Conservation (phyloP, 306 rosid genomes). For the Vigna mungo region DNA sequence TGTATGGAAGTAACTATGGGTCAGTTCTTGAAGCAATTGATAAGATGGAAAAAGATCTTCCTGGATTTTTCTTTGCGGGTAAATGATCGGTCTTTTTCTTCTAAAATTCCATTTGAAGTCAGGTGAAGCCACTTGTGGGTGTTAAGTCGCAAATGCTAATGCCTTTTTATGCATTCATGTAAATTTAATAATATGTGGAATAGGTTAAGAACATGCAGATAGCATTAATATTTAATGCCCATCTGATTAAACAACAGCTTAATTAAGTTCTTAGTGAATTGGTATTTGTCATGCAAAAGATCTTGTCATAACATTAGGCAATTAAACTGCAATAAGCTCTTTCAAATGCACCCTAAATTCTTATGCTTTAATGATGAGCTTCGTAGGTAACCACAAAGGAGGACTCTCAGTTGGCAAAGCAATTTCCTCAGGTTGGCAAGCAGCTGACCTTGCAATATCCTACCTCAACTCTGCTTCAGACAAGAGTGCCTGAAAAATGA, state of each 20-base stretch:
- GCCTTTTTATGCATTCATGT: constrained; percentile 5
- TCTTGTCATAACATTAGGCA: background rate
- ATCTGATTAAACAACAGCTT: background rate
- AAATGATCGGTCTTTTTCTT: constrained; percentile 15
- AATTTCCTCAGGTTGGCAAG: constrained; percentile 87
- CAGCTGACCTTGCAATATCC: constrained; percentile 86
- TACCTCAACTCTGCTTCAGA: constrained; percentile 71
- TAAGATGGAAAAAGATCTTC: constrained; percentile 83
- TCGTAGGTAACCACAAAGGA: constrained; percentile 79
- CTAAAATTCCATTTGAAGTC: constrained; percentile 6
- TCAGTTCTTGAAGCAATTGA: constrained; percentile 87
- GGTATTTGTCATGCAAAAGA: background rate
- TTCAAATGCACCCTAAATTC: background rate
- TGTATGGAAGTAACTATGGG: constrained; percentile 78
- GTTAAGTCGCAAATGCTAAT: too few species aligned
- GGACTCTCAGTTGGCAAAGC: constrained; percentile 92
- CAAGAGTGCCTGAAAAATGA: constrained; percentile 43
- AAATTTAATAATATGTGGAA: constrained; percentile 2
- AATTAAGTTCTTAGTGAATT: background rate
- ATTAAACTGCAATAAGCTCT: background rate
- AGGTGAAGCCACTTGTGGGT: too few species aligned
- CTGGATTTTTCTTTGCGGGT: constrained; percentile 94
- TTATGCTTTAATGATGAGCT: constrained; percentile 17
- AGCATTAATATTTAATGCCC: background rate
- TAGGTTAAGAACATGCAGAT: constrained; percentile 20